Percentiles rank a stretch among this genome's conserved stretches.
Evolutionary conservation across 2,329 filamentous ascomycete species (phyloP).

Genomic region (Sarocladium brachiariae): DNA sequence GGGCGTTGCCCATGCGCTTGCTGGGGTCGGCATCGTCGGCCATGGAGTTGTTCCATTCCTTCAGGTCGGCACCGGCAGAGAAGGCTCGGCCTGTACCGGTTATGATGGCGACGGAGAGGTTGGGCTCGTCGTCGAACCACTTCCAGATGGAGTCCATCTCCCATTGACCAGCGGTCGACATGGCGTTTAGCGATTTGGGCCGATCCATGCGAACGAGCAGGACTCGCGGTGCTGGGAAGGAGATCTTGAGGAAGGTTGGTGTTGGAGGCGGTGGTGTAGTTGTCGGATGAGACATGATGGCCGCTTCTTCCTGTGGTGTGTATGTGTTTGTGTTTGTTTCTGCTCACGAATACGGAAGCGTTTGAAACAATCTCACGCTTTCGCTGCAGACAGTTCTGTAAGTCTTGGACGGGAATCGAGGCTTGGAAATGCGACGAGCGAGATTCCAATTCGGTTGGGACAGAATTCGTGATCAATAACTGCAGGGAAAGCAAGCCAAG

Average conservation of each 20-base stretch:
- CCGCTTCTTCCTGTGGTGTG: neutral
- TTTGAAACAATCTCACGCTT: too few species aligned
- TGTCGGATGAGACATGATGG: neutral
- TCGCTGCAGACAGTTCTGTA: too few species aligned
- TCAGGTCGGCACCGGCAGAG: slow-evolving; percentile 46
- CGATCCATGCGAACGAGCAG: slow-evolving; percentile 47
- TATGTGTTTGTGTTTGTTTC: neutral
- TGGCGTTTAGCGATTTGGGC: slow-evolving; percentile 37
- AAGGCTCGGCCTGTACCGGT: slow-evolving; percentile 42
- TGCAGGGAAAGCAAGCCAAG: too few species aligned
- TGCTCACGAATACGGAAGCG: too few species aligned
- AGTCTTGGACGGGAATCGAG: too few species aligned
- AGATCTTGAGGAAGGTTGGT: slow-evolving; percentile 20
- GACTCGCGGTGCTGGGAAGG: slow-evolving; percentile 38
- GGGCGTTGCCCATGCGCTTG: slow-evolving; percentile 15
- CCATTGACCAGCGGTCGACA: slow-evolving; percentile 32
- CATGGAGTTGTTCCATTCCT: slow-evolving; percentile 36
- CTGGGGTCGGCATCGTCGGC: slow-evolving; percentile 8
- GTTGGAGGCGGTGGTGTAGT: slow-evolving; percentile 11
- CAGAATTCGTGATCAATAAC: too few species aligned
- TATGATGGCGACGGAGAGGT: slow-evolving; percentile 36
- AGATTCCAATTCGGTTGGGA: too few species aligned
- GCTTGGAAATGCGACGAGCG: too few species aligned
- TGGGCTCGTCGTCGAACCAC: slow-evolving; percentile 43
- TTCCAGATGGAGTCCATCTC: slow-evolving; percentile 39